Evolutionary conservation across 257 asterid genomes (phyloP).

Genomic region (Solanum ossicruentum): DNA sequence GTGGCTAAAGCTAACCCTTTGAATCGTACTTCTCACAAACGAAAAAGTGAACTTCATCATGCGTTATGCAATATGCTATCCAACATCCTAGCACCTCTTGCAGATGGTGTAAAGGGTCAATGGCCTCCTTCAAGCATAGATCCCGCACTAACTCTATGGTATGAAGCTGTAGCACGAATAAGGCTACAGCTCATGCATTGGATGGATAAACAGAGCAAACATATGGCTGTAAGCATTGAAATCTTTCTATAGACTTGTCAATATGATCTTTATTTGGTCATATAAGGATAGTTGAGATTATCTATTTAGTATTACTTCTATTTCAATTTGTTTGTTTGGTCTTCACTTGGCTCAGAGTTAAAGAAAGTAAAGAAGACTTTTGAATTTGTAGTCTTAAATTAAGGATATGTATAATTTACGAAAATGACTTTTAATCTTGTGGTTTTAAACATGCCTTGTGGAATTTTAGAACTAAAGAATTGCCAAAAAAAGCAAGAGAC

Average conservation of each 20-base stretch:
- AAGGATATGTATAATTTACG: neutral
- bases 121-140: slow-evolving; percentile 98
- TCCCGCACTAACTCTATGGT: slow-evolving; percentile 94
- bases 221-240: slow-evolving; percentile 60
- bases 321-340: neutral
- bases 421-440: neutral
- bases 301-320: neutral
- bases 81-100: slow-evolving; percentile 87
- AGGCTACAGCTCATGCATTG: slow-evolving; percentile 82
- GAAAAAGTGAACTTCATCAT: slow-evolving; percentile 97
- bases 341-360: neutral
- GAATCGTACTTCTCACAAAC: slow-evolving; percentile 90
- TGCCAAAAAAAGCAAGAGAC: neutral
- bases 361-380: neutral
- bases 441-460: neutral
- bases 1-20: slow-evolving; percentile 97
- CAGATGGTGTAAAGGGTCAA: slow-evolving; percentile 92
- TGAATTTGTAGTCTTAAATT: neutral
- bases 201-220: slow-evolving; percentile 99
- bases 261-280: neutral
- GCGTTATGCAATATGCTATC: slow-evolving; percentile 99
- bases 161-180: slow-evolving; percentile 96
- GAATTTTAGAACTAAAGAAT: neutral
- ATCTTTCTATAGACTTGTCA: neutral
- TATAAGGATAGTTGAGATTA: neutral